phyloP scores from a whole-genome alignment of 257 asterid genomes.

The Ehretia macrophylla region DNA sequence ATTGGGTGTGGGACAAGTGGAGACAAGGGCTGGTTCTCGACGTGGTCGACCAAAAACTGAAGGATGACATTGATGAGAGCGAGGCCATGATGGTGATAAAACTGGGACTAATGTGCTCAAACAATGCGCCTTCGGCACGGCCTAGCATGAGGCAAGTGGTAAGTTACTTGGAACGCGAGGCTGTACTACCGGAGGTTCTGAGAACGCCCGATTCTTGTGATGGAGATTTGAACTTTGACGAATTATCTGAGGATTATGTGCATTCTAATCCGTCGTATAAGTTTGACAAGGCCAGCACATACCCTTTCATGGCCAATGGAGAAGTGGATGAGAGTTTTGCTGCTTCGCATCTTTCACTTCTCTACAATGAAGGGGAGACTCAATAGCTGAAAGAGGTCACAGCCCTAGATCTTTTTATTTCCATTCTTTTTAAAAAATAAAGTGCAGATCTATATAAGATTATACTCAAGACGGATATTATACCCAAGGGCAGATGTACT shows the following conservation, averaged over 20 bases:
- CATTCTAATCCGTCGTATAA: slow-evolving; percentile 4
- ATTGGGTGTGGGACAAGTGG: slow-evolving; percentile 48
- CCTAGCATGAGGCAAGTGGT: slow-evolving; percentile 45
- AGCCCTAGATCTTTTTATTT: too few relatives aligned
- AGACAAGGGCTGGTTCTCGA: slow-evolving; percentile 34
- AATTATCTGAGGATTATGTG: slow-evolving; percentile 7
- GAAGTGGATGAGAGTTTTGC: slow-evolving; percentile 3
- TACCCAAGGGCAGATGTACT: too few relatives aligned
- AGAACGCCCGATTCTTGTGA: too few relatives aligned
- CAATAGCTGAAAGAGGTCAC: too few relatives aligned
- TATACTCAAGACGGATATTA: too few relatives aligned
- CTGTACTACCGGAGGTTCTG: slow-evolving; percentile 34
- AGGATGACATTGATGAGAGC: slow-evolving; percentile 19
- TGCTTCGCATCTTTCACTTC: slow-evolving; percentile 8
- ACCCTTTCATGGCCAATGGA: not conserved
- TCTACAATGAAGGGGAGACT: too few relatives aligned
- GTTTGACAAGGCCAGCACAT: not conserved
- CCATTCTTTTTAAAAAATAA: too few relatives aligned
- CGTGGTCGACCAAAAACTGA: slow-evolving; percentile 42
- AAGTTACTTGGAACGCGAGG: slow-evolving; percentile 33
- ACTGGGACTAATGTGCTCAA: slow-evolving; percentile 48
- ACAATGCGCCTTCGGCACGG: slow-evolving; percentile 36
- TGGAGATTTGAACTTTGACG: not conserved
- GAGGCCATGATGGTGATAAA: slow-evolving; percentile 48
- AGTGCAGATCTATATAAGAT: too few relatives aligned